Evolutionary conservation across 768 basidiomycete species (phyloP), one percentile per base, ranked within the genome.

Genomic region (Pulveroboletus sp.): DNA sequence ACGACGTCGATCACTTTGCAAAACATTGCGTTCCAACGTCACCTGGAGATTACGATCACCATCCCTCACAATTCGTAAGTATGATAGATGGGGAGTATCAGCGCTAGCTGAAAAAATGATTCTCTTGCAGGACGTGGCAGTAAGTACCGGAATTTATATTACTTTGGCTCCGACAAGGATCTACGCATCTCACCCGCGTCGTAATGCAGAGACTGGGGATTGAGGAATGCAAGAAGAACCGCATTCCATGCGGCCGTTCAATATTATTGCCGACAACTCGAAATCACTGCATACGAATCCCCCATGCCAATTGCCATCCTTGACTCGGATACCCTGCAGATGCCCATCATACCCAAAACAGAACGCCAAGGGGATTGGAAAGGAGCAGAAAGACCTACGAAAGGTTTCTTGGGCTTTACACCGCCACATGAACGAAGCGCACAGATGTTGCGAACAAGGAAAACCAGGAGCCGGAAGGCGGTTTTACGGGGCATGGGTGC

Each of bases 201-300:
- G 37, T 45, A 12, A 32, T 34, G 29, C 50, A 67, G 65, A 58
- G 80, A 82, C 64, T 90, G 86, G 86, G 77, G 79, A 22, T 68
- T 83, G 23, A 77, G 76, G 17, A 72, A 71, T 53, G 67, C 76
- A 11, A 79, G 86, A 40, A 81, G 78, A 61, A 90, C 88, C 1
- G 84, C 87, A 3, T 91, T 91, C 72, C 80, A 88, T 60, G 85
- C 85, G 9, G 88, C 89, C 2, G 82, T 82, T 19, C 80, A 87
- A 57, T 77, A 82, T 57, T 89, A 83, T 64, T 85, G 79, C 59
- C 78, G 74, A 46, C 79, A 86, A 60, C 77, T 89, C 9, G 83
- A 79, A 29, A 88, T 90, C 58, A 70, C 70, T 19, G 81, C 78
- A 54, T 73, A 72, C 66, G 76, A 80, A 58, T 75, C 86, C 2